Percentiles rank a stretch among this genome's conserved stretches.
These are phyloP conservation scores for Dioszegia aurantiaca DNA, from an alignment of 768 basidiomycete genomes.

Conservation along the genomic window DNA sequence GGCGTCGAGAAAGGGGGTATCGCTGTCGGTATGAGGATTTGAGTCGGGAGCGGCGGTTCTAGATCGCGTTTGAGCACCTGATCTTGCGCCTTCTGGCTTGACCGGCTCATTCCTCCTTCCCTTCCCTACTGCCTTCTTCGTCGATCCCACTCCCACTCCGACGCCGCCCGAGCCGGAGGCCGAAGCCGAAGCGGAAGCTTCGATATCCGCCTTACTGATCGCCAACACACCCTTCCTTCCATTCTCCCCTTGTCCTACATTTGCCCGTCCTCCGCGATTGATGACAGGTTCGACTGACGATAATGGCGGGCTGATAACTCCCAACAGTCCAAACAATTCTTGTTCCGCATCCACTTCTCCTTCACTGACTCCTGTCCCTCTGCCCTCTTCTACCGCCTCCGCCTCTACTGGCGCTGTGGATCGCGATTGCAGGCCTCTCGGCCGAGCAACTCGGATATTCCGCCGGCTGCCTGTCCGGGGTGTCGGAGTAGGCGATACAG, in stretches of 20 bases:
- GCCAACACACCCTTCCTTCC: conserved; percentile 11
- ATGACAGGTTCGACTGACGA: no score
- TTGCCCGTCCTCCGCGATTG: no score
- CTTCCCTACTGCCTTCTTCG: background rate
- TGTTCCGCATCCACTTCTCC: background rate
- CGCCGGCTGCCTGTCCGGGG: background rate
- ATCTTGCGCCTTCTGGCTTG: background rate
- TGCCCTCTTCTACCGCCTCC: background rate
- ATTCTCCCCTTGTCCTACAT: background rate
- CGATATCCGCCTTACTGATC: conserved; percentile 6
- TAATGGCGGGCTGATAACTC: conserved; percentile 2
- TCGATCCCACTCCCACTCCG: background rate
- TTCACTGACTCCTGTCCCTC: background rate
- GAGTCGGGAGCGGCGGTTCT: background rate
- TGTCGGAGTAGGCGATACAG: conserved; percentile 8
- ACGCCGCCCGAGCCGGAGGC: no score
- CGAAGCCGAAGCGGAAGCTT: background rate
- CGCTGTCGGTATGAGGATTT: conserved; percentile 5
- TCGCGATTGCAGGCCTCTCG: no score
- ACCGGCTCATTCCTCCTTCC: background rate
- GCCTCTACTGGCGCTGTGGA: background rate
- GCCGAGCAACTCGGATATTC: background rate
- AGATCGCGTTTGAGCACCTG: background rate
- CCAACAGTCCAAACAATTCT: conserved; percentile 14
- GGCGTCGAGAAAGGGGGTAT: background rate